phyloP scores from a whole-genome alignment of 2,329 filamentous ascomycete species.

The Colletotrichum sp. region DNA sequence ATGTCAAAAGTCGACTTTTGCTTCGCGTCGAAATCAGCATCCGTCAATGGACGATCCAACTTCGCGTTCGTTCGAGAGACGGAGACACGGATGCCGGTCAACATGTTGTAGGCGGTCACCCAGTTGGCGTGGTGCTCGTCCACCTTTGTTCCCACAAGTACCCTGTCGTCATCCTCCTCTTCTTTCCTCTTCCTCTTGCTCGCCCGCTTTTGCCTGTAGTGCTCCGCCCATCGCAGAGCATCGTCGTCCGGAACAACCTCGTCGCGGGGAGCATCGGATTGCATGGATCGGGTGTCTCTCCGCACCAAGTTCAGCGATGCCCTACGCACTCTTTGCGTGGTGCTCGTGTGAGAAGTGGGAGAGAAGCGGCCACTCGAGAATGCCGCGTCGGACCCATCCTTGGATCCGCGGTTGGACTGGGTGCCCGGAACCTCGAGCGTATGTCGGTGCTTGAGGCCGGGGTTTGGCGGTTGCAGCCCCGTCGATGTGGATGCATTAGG shows the following conservation, averaged over 20 bases:
- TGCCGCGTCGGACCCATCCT: constrained; percentile 71
- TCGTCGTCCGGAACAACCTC: constrained; percentile 89
- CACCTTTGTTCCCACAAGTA: constrained; percentile 95
- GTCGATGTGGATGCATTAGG: constrained; percentile 48
- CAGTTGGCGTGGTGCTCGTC: constrained; percentile 97
- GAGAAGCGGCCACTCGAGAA: constrained; percentile 84
- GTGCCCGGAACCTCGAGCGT: constrained; percentile 85
- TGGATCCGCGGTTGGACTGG: constrained; percentile 69
- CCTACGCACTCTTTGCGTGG: constrained; percentile 62
- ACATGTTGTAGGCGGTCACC: constrained; percentile 99
- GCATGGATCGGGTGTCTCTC: constrained; percentile 81
- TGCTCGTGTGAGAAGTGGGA: constrained; percentile 71
- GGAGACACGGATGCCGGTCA: constrained; percentile 96
- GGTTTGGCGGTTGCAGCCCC: constrained; percentile 56
- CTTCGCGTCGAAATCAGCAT: constrained; percentile 90
- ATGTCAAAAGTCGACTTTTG: constrained; percentile 99
- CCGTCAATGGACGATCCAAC: constrained; percentile 86
- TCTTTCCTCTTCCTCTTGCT: constrained; percentile 85
- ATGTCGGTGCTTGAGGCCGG: constrained; percentile 78
- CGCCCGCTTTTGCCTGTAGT: constrained; percentile 88
- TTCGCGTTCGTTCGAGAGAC: constrained; percentile 97
- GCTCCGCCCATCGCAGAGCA: constrained; percentile 89
- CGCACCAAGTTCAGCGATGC: constrained; percentile 84
- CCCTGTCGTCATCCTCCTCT: constrained; percentile 89
- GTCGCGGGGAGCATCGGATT: constrained; percentile 83